Evolutionary conservation across 805 yeast genomes (phyloP).

Genomic region (Saturnispora halmiae): DNA sequence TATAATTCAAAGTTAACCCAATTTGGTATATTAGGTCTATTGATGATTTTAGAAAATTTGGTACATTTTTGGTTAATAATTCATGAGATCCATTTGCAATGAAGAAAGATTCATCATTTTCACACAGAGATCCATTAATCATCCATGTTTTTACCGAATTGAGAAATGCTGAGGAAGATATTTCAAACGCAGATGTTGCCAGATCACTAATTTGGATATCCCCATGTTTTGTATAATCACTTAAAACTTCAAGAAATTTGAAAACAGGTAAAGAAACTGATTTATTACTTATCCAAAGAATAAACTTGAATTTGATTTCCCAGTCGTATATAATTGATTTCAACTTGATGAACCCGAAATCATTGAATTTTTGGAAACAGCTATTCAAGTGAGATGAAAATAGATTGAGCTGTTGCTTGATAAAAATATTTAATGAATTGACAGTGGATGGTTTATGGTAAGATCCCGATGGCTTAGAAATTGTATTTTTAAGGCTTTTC

Average conservation of each 20-base stretch:
- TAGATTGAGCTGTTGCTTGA: not conserved
- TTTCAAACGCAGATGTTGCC: slow-evolving; percentile 36
- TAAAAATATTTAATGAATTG: not conserved
- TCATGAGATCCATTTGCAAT: no score
- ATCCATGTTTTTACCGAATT: slow-evolving; percentile 60
- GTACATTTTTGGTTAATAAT: slow-evolving; percentile 35
- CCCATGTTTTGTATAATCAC: slow-evolving; percentile 50
- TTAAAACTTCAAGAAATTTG: slow-evolving; percentile 45
- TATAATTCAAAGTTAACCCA: slow-evolving; percentile 58
- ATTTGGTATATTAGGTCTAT: slow-evolving; percentile 48
- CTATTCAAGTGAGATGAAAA: not conserved
- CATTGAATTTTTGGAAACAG: not conserved
- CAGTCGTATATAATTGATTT: slow-evolving; percentile 37
- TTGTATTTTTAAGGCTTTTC: slow-evolving; percentile 2
- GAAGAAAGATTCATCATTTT: no score
- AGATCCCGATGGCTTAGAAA: not conserved
- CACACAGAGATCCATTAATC: slow-evolving; percentile 47
- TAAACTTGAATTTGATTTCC: slow-evolving; percentile 48
- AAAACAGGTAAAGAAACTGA: slow-evolving; percentile 32
- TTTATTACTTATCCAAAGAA: slow-evolving; percentile 35
- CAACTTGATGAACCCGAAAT: slow-evolving; percentile 5
- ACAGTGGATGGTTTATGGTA: not conserved
- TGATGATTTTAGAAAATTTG: slow-evolving; percentile 34
- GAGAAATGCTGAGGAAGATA: slow-evolving; percentile 49
- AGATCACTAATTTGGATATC: slow-evolving; percentile 42